phyloP scores from a whole-genome alignment of 1,139 yeast genomes.

The Yamadazyma sp. region DNA sequence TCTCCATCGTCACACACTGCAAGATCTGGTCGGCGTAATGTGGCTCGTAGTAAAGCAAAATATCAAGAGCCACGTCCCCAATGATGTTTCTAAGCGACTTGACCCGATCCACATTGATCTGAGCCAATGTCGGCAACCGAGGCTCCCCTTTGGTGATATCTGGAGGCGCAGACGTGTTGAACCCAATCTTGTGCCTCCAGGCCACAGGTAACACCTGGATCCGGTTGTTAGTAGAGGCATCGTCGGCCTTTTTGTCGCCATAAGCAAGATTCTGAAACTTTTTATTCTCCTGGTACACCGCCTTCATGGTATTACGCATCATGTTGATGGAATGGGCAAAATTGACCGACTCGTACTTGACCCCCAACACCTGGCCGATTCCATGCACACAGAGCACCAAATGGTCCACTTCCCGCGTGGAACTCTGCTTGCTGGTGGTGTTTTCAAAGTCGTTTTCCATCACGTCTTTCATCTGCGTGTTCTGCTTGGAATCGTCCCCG shows the following conservation, averaged over 20 bases:
- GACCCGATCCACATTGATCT: constrained; percentile 80
- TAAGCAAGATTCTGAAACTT: constrained; percentile 41
- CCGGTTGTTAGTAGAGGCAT: constrained; percentile 46
- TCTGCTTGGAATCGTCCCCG: constrained; percentile 14
- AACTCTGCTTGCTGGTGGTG: constrained; percentile 29
- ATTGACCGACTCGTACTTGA: constrained; percentile 75
- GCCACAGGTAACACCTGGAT: constrained; percentile 77
- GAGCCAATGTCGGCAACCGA: constrained; percentile 62
- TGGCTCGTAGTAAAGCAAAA: constrained; percentile 82
- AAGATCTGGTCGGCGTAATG: constrained; percentile 63
- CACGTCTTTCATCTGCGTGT: constrained; percentile 38
- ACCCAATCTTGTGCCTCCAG: constrained; percentile 73
- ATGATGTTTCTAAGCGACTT: constrained; percentile 72
- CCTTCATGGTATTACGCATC: constrained; percentile 62
- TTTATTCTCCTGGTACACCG: constrained; percentile 49
- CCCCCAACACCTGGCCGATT: constrained; percentile 86
- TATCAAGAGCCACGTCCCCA: constrained; percentile 85
- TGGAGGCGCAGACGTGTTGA: constrained; percentile 31
- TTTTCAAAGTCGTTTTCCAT: constrained; percentile 54
- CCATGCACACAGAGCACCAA: constrained; percentile 87
- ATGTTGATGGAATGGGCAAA: constrained; percentile 84
- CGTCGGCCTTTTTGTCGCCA: constrained; percentile 19
- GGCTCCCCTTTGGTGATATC: constrained; percentile 21
- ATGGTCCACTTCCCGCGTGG: constrained; percentile 68
- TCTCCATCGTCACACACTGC: constrained; percentile 63